Evolutionary conservation across 306 rosid genomes (phyloP), one percentile per base, ranked within the genome.

Genomic region (Acacia melanoxylon): DNA sequence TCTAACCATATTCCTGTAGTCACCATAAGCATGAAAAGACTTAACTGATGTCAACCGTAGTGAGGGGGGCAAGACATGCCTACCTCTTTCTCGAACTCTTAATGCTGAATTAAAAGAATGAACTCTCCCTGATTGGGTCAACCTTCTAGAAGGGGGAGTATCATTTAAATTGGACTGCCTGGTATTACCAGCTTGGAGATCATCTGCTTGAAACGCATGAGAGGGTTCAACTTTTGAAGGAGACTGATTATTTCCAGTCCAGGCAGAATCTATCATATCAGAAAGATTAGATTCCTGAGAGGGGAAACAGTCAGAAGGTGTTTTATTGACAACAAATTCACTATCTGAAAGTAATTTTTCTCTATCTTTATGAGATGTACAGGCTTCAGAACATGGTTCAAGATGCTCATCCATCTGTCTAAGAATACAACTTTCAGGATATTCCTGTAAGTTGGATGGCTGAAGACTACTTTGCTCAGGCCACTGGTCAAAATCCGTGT

Each of bases 21-120:
- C 89, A 77, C 90, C 95, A 71, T 83, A 86, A 75, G 90, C 93
- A 79, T 88, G 93, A 80, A 91, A 91, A 70, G 95, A 89, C 82
- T 82, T 78, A 29, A 85, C 33, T 14, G 88, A 74, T 0, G 88
- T 88, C 67, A 88, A 65, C 75, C 85, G 88, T 81, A 85, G 81
- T 8, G 86, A 85, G n/a, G 90, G 84, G 40, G 85, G 73, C 24
- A 87, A 77, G n/a, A 89, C 89, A 77, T 87, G 87, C 74, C 85
- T 59, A 11, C 81, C 80, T 87, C 91, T 79, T 13, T 91, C 95
- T 77, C 75, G 85, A 56, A 83, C 33, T 83, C 91, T 86, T 72
- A 83, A 35, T 8, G 90, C 87, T 25, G 95, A 89, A 86, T 89
- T 92, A 70, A 91, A 88, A 37, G 95, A 91, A 56, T 86, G 78